phyloP scores from a whole-genome alignment of 257 asterid species.

The Solanum pinnatisectum region DNA sequence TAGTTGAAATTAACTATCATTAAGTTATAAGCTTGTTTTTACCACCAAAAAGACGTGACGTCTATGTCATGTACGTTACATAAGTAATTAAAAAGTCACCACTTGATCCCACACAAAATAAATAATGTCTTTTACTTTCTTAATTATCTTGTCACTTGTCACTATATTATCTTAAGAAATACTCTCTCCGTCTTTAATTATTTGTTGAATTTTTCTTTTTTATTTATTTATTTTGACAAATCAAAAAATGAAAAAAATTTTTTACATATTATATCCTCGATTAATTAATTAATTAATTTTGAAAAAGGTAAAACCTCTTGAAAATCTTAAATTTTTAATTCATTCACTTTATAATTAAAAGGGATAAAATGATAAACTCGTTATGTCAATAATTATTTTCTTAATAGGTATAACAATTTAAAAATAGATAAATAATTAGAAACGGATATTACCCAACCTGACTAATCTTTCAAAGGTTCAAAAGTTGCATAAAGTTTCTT shows the following conservation, averaged over 20 bases:
- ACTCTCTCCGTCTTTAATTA: not conserved
- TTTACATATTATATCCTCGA: no score
- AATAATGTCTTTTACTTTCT: not conserved
- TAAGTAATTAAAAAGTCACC: not conserved
- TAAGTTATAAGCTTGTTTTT: not conserved
- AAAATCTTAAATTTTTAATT: no score
- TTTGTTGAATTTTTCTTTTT: no score
- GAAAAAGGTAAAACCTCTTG: no score
- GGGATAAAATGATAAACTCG: fast-evolving
- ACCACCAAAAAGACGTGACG: not conserved
- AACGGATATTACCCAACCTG: not conserved
- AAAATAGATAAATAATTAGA: no score
- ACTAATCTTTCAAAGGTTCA: not conserved
- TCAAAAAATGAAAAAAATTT: no score
- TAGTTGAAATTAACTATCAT: not conserved
- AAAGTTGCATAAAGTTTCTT: not conserved
- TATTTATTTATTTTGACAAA: no score
- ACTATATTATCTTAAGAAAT: no score
- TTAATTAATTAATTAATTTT: no score
- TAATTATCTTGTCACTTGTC: not conserved
- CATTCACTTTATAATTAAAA: no score
- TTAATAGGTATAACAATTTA: no score
- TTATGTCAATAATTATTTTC: no score
- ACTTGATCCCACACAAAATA: not conserved
- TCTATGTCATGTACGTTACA: not conserved